These are phyloP conservation scores for Elaeis oleifera DNA, from an alignment of 202 grass and related monocot genomes.

Conservation along the genomic window DNA sequence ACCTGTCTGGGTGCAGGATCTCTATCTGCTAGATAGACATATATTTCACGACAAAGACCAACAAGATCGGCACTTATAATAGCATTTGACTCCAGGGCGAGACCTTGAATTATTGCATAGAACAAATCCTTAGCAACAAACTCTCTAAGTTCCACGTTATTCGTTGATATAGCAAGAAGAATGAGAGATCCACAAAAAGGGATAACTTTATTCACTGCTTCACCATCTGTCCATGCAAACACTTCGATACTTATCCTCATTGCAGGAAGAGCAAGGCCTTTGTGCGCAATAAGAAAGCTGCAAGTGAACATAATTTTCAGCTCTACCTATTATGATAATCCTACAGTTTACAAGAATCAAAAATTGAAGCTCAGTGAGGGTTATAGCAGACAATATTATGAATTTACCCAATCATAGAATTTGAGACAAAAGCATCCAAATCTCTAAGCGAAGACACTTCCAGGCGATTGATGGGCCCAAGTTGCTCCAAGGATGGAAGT, in stretches of 20 bases:
- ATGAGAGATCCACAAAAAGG: constrained; percentile 71
- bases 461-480: constrained; percentile 68
- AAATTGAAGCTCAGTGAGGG: too few relatives aligned
- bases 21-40: constrained; percentile 77
- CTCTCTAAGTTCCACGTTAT: constrained; percentile 63
- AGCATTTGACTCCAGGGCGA: constrained; percentile 75
- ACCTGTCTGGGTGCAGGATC: constrained; percentile 83
- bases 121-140: constrained; percentile 95
- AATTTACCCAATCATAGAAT: constrained; percentile 65
- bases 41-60: constrained; percentile 98
- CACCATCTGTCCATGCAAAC: constrained; percentile 80
- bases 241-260: constrained; percentile 69
- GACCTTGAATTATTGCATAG: constrained; percentile 70
- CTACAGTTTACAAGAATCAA: too few relatives aligned
- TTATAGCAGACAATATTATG: too few relatives aligned
- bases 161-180: constrained; percentile 71
- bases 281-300: constrained; percentile 69
- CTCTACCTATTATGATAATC: neutral
- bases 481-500: constrained; percentile 81
- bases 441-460: constrained; percentile 47
- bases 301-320: neutral
- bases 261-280: constrained; percentile 45
- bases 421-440: constrained; percentile 60
- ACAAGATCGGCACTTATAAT: constrained; percentile 76
- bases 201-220: constrained; percentile 68